phyloP scores from a whole-genome alignment of 768 basidiomycete species.

The Termitomyces sp. region DNA sequence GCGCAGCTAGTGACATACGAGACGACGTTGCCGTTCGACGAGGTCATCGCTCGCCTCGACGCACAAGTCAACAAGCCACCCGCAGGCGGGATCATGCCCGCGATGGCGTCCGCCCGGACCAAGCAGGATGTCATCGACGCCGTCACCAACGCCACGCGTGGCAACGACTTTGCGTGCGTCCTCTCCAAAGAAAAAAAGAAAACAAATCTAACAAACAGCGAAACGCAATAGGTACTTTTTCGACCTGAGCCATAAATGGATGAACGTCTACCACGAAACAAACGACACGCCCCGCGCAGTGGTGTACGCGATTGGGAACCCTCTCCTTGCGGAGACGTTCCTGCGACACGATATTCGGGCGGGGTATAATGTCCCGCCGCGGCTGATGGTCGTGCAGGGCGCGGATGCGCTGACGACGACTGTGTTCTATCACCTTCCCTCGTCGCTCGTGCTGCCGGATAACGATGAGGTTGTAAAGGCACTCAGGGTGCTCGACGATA shows the following conservation, averaged over 20 bases:
- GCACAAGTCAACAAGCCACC: slow-evolving; percentile 33
- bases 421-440: slow-evolving; percentile 31
- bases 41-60: slow-evolving; percentile 42
- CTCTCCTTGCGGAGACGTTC: slow-evolving; percentile 30
- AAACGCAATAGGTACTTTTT: slow-evolving; percentile 32
- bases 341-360: slow-evolving; percentile 24
- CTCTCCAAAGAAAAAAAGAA: no score
- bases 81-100: slow-evolving; percentile 20
- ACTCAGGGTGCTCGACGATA: slow-evolving; percentile 33
- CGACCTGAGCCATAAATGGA: slow-evolving; percentile 31
- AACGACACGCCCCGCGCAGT: slow-evolving; percentile 23
- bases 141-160: slow-evolving; percentile 25
- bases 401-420: slow-evolving; percentile 20
- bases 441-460: slow-evolving; percentile 27
- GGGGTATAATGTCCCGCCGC: slow-evolving; percentile 28
- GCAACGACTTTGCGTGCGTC: slow-evolving; percentile 42
- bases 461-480: slow-evolving; percentile 26
- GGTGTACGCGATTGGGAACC: slow-evolving; percentile 37
- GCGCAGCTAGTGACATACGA: slow-evolving; percentile 39
- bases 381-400: slow-evolving; percentile 28
- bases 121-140: slow-evolving; percentile 32
- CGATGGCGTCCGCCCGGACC: slow-evolving; percentile 20
- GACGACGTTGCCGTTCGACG: slow-evolving; percentile 31
- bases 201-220: no score
- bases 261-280: slow-evolving; percentile 25